Evolutionary conservation across 192 early-diverging fungal genomes (phyloP).

Genomic region (Rhizophagus sp.): DNA sequence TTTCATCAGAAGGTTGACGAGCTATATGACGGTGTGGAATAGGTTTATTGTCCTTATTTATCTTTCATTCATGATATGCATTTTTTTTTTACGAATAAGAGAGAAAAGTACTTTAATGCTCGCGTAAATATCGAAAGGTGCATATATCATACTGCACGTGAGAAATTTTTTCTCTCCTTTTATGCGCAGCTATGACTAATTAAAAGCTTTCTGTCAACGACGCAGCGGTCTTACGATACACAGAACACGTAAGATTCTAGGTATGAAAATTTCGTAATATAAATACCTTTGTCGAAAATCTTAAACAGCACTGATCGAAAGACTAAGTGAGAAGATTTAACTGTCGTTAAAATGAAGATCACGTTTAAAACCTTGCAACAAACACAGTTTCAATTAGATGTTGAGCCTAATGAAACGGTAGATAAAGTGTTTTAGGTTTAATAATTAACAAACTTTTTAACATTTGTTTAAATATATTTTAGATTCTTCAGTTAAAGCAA

Average conservation of each 20-base stretch:
- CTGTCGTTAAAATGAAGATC: slow-evolving; percentile 62
- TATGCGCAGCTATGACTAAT: too few species aligned
- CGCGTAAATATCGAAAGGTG: too few species aligned
- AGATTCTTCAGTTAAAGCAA: slow-evolving; percentile 79
- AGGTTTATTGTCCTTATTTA: too few species aligned
- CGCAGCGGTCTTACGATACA: background rate
- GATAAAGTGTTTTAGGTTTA: background rate
- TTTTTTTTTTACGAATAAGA: too few species aligned
- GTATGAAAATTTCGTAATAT: background rate
- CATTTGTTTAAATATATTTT: slow-evolving; percentile 10
- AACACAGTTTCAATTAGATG: slow-evolving; percentile 78
- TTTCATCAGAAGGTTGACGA: too few species aligned
- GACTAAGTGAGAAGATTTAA: background rate
- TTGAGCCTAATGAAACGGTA: slow-evolving; percentile 66
- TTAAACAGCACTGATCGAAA: background rate
- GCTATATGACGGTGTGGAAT: too few species aligned
- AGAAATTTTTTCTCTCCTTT: too few species aligned
- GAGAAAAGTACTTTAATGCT: too few species aligned
- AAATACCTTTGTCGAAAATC: background rate
- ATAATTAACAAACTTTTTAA: background rate
- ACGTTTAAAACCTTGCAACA: slow-evolving; percentile 93
- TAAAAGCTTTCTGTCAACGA: background rate
- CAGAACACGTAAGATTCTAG: background rate
- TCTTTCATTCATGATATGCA: too few species aligned
- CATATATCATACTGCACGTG: too few species aligned